Evolutionary conservation across 345 rosid species (phyloP).

Genomic region (Eucalyptus cloeziana): DNA sequence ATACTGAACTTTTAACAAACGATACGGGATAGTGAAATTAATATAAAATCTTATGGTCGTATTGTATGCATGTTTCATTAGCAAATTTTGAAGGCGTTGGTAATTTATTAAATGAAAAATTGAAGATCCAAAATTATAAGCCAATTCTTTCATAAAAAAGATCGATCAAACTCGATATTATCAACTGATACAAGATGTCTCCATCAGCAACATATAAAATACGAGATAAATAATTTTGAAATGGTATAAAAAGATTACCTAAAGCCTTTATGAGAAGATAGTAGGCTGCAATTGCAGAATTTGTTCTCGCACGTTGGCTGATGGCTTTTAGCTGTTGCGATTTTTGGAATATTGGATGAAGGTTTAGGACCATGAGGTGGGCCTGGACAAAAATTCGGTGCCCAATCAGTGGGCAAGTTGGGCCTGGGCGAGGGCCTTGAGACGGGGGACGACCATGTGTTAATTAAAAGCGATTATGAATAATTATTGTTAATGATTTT

Average conservation of each 20-base stretch:
- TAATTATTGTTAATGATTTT: background rate
- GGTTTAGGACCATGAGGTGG: background rate
- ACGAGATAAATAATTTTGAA: background rate
- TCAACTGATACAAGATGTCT: background rate
- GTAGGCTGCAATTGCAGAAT: background rate
- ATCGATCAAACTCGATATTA: background rate
- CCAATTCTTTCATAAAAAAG: background rate
- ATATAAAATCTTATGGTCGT: background rate
- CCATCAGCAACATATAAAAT: background rate
- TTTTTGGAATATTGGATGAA: background rate
- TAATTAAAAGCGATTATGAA: background rate
- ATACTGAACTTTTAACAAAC: background rate
- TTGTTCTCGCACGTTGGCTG: background rate
- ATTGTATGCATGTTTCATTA: background rate
- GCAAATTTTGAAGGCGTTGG: background rate
- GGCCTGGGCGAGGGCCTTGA: background rate
- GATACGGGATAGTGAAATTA: fast-evolving
- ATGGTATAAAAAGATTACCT: background rate
- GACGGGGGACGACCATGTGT: background rate
- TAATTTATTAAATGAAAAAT: background rate
- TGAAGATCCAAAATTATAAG: background rate
- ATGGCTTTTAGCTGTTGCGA: too few species aligned
- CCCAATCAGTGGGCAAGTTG: background rate
- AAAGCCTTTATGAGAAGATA: background rate
- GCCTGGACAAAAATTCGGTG: background rate